Percentiles rank a stretch among this genome's conserved stretches.
Evolutionary conservation across 2,329 filamentous ascomycete genomes (phyloP).

Genomic region (Paecilomyces variotii): DNA sequence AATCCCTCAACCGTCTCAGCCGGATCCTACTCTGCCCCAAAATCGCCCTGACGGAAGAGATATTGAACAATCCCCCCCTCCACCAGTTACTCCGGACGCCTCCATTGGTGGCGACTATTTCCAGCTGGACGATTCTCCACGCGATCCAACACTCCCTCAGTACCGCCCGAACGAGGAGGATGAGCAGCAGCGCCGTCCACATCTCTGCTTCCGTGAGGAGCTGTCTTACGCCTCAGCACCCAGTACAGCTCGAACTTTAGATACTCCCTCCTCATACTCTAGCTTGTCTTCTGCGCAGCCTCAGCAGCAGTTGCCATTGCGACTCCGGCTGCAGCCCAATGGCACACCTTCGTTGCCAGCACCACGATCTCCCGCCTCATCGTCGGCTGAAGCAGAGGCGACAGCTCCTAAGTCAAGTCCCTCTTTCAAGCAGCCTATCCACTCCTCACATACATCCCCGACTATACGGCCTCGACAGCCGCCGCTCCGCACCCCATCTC

Average conservation of each 20-base stretch:
- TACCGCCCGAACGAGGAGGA: slow-evolving; percentile 34
- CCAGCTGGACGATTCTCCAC: slow-evolving; percentile 6
- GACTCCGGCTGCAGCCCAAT: slow-evolving; percentile 32
- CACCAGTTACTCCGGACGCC: slow-evolving; percentile 4
- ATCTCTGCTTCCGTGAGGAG: slow-evolving; percentile 6
- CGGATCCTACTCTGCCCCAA: slow-evolving; percentile 9
- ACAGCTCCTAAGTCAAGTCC: slow-evolving; percentile 27
- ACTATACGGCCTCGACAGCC: slow-evolving; percentile 11
- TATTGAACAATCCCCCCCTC: slow-evolving; percentile 3
- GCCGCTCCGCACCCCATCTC: slow-evolving; percentile 17
- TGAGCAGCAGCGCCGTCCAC: slow-evolving; percentile 12
- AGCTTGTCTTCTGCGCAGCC: slow-evolving; percentile 8
- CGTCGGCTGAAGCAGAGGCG: slow-evolving; percentile 24
- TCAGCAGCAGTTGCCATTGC: slow-evolving; percentile 18
- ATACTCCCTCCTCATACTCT: slow-evolving; percentile 19
- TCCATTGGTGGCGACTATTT: not conserved
- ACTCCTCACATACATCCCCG: slow-evolving; percentile 11
- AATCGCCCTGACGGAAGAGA: slow-evolving; percentile 11
- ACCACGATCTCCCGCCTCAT: slow-evolving; percentile 21
- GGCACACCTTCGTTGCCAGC: slow-evolving; percentile 23
- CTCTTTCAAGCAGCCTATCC: slow-evolving; percentile 25
- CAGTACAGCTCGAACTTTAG: slow-evolving; percentile 23
- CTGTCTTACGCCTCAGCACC: not conserved
- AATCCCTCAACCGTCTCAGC: not conserved
- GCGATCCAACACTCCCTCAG: slow-evolving; percentile 41